These are phyloP conservation scores for Capsicum pubescens DNA, from an alignment of 257 asterid species.

Conservation along the genomic window DNA sequence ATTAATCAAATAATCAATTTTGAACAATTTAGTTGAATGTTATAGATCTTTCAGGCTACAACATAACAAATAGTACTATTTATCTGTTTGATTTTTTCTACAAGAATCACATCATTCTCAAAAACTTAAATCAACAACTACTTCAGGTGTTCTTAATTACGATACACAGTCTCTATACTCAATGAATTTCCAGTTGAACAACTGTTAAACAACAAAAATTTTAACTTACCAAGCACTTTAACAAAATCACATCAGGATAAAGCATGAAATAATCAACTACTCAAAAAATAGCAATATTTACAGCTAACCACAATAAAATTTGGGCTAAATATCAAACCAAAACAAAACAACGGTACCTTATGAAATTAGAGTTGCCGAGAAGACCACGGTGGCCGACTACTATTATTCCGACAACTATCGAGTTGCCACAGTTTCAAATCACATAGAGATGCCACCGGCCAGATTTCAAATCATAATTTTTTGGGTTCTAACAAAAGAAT, in stretches of 20 bases:
- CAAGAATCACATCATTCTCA: slow-evolving; percentile 14
- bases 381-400: too few species aligned
- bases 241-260: neutral
- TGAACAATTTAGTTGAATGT: neutral
- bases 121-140: neutral
- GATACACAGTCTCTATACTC: neutral
- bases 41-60: neutral
- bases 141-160: neutral
- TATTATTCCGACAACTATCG: too few species aligned
- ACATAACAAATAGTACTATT: neutral
- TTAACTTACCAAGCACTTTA: neutral
- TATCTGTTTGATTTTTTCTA: neutral
- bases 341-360: slow-evolving; percentile 57
- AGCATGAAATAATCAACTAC: neutral
- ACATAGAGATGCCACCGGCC: too few species aligned
- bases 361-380: slow-evolving; percentile 47
- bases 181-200: neutral
- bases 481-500: too few species aligned
- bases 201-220: neutral
- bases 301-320: neutral
- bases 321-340: neutral
- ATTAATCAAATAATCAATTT: neutral
- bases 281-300: neutral
- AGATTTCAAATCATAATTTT: too few species aligned
- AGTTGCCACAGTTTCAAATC: too few species aligned